Percentiles rank a stretch among this genome's conserved stretches.
These are phyloP conservation scores for Psidium guajava DNA, from an alignment of 345 rosid genomes.

Conservation along the genomic window DNA sequence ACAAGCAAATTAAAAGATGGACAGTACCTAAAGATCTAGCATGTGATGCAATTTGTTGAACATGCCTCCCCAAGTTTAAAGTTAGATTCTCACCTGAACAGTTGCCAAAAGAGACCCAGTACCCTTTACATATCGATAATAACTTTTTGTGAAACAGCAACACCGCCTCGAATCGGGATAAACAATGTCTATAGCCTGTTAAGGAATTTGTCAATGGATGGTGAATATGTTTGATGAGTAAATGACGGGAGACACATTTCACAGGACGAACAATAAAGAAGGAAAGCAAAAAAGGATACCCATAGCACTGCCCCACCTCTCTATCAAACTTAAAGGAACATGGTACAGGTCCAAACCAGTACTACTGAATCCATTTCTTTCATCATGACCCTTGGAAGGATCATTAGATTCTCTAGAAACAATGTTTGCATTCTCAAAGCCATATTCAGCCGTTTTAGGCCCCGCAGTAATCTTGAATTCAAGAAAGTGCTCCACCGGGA, in stretches of 20 bases:
- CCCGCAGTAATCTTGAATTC: constrained; percentile 24
- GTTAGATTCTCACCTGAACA: constrained; percentile 34
- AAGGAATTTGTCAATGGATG: constrained; percentile 9
- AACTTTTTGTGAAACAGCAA: constrained; percentile 95
- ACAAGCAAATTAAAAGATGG: not conserved
- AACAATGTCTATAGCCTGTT: constrained; percentile 48
- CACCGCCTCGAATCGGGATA: constrained; percentile 86
- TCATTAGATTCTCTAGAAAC: constrained; percentile 12
- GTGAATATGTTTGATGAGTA: not conserved
- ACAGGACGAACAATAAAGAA: not conserved
- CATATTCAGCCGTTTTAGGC: constrained; percentile 14
- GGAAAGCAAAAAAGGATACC: constrained; percentile 46
- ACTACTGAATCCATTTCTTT: constrained; percentile 12
- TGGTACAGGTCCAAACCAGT: constrained; percentile 30
- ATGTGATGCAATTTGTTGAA: not conserved
- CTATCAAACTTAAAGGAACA: constrained; percentile 67
- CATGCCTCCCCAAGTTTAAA: not conserved
- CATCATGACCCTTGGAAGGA: constrained; percentile 17
- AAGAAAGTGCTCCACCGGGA: constrained; percentile 65
- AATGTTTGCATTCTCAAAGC: constrained; percentile 1
- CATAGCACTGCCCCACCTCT: constrained; percentile 96
- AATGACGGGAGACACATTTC: not conserved
- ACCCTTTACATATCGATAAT: constrained; percentile 86
- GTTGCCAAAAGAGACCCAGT: constrained; percentile 93
- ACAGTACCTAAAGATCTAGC: not conserved